phyloP scores from a whole-genome alignment of 768 basidiomycete genomes.

The Boletus vermiculosoides region DNA sequence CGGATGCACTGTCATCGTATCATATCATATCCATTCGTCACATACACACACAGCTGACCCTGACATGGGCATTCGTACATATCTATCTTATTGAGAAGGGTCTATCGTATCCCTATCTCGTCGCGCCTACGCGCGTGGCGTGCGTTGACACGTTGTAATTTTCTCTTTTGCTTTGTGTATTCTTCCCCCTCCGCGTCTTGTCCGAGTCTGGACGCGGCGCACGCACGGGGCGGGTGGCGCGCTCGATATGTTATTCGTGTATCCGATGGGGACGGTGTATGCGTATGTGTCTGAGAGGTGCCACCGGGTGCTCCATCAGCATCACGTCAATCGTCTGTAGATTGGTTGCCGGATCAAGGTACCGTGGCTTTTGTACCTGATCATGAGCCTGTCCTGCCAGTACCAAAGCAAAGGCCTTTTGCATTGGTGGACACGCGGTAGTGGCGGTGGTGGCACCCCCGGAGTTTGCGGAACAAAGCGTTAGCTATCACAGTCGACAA shows the following conservation, averaged over 20 bases:
- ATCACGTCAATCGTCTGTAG: neutral
- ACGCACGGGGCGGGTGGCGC: neutral
- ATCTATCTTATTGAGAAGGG: conserved; percentile 3
- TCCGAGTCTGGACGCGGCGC: neutral
- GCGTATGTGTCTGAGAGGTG: neutral
- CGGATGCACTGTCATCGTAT: conserved; percentile 4
- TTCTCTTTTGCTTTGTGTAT: neutral
- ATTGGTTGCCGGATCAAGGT: too few species aligned
- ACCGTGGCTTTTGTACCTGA: neutral
- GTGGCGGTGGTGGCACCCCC: neutral
- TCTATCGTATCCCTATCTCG: neutral
- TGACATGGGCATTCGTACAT: neutral
- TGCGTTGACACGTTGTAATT: neutral
- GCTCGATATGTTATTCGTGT: neutral
- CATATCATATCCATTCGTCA: conserved; percentile 8
- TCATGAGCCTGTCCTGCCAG: too few species aligned
- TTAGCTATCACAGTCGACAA: too few species aligned
- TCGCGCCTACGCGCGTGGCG: neutral
- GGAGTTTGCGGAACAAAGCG: neutral
- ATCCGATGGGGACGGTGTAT: neutral
- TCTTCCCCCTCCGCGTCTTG: neutral
- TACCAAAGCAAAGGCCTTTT: neutral
- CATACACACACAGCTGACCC: conserved; percentile 8
- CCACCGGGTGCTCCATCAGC: neutral
- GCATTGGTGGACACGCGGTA: neutral